Percentiles rank a stretch among this genome's conserved stretches.
Conservation (phyloP, 2,329 filamentous ascomycete genomes). For the Penicillium janthinellum region DNA sequence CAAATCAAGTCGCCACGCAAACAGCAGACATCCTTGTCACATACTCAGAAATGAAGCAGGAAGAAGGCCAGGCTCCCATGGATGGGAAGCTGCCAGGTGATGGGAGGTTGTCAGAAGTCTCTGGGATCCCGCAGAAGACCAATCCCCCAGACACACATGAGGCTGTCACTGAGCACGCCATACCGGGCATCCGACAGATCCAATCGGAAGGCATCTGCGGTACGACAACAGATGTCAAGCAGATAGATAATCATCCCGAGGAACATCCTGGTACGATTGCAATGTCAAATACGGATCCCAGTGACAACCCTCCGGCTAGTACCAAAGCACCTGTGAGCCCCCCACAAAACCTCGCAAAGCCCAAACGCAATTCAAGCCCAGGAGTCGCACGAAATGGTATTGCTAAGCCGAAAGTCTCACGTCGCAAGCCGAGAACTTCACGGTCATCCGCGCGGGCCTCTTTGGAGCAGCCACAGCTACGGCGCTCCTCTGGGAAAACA, state of each 20-base stretch:
- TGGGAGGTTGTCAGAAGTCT: slow-evolving; percentile 5
- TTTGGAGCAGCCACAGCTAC: slow-evolving; percentile 17
- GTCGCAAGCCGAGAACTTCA: neutral
- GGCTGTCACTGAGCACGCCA: slow-evolving; percentile 16
- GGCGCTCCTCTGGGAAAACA: slow-evolving; percentile 19
- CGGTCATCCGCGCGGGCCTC: slow-evolving; percentile 21
- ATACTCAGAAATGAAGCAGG: neutral
- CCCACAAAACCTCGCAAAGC: neutral
- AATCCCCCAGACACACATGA: neutral
- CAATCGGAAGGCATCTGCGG: neutral
- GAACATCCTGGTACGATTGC: neutral
- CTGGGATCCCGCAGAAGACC: slow-evolving; percentile 2
- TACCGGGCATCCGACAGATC: slow-evolving; percentile 1
- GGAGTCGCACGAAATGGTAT: neutral
- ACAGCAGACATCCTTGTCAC: neutral
- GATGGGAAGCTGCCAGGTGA: neutral
- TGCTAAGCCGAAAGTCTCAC: neutral
- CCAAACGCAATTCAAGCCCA: neutral
- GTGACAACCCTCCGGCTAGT: neutral
- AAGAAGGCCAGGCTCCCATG: neutral
- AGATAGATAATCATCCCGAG: neutral
- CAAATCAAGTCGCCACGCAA: neutral
- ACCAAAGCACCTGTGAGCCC: neutral
- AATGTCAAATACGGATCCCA: neutral
- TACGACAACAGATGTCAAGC: neutral